These are phyloP conservation scores for Diutina rugosa DNA, from an alignment of 1,139 yeast genomes.

Conservation along the genomic window DNA sequence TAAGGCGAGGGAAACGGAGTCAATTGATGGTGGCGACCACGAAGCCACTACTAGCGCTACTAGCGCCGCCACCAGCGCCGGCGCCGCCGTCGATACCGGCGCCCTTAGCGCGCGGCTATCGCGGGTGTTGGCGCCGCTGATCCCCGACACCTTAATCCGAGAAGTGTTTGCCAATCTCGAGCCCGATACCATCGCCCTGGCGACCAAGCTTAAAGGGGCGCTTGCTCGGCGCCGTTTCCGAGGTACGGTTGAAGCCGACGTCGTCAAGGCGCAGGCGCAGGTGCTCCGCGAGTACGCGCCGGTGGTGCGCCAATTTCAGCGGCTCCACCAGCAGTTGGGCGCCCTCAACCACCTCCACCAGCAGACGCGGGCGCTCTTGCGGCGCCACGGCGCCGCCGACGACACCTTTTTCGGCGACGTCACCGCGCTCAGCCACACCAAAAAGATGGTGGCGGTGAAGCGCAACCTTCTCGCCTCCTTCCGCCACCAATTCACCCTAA, in stretches of 20 bases:
- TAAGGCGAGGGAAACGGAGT: not conserved
- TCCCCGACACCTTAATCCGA: conserved; percentile 34
- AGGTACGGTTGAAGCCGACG: conserved; percentile 59
- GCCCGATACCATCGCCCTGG: conserved; percentile 14
- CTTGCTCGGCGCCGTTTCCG: conserved; percentile 46
- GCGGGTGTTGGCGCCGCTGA: conserved; percentile 34
- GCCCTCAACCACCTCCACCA: conserved; percentile 22
- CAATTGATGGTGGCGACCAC: conserved; percentile 3
- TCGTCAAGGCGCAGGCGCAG: conserved; percentile 46
- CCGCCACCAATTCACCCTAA: conserved; percentile 52
- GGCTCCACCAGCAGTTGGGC: conserved; percentile 26
- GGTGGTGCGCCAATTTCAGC: conserved; percentile 32
- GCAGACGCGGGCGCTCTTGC: conserved; percentile 25
- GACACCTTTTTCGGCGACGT: conserved; percentile 20
- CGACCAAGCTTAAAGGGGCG: conserved; percentile 31
- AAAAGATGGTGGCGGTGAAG: conserved; percentile 33
- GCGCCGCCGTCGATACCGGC: conserved; percentile 5
- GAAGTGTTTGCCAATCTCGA: conserved; percentile 38
- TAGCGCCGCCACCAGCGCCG: not conserved
- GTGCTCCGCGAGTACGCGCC: conserved; percentile 54
- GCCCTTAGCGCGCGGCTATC: conserved; percentile 34
- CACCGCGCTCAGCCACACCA: conserved; percentile 25
- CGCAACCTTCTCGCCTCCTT: conserved; percentile 45
- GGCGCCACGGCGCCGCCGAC: conserved; percentile 11
- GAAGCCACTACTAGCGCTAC: not conserved